Percentiles rank a stretch among this genome's conserved stretches.
These are phyloP conservation scores for Sporothrix variecibatus DNA, from an alignment of 2,329 filamentous ascomycete genomes.

Conservation along the genomic window DNA sequence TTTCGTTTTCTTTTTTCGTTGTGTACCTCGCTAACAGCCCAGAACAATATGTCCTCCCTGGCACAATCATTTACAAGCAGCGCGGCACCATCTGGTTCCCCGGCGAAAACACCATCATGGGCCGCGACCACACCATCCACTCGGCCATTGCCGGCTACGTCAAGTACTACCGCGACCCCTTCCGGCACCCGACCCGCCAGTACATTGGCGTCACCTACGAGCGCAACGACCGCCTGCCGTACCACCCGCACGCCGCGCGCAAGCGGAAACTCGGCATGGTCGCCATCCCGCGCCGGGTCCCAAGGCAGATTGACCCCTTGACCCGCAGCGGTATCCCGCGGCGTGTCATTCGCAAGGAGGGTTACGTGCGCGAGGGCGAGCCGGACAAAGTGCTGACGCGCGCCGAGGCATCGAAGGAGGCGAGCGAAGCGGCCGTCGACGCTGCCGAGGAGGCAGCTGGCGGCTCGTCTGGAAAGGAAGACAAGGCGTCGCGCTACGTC, in stretches of 20 bases:
- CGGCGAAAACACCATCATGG: constrained; percentile 93
- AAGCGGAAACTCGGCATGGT: constrained; percentile 76
- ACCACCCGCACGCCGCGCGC: constrained; percentile 71
- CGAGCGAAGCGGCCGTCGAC: constrained; percentile 2
- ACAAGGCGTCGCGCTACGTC: background rate
- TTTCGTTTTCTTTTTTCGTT: background rate
- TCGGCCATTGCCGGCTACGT: constrained; percentile 85
- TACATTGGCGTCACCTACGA: constrained; percentile 94
- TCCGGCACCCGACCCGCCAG: constrained; percentile 78
- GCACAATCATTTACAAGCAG: constrained; percentile 98
- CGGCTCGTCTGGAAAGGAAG: background rate
- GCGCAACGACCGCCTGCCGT: constrained; percentile 76
- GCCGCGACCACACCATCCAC: constrained; percentile 94
- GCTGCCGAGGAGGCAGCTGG: constrained; percentile 21
- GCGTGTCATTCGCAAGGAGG: constrained; percentile 37
- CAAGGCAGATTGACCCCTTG: constrained; percentile 39
- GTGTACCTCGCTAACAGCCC: constrained; percentile 12
- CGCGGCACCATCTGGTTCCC: constrained; percentile 92
- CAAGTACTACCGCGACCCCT: constrained; percentile 91
- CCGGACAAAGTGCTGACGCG: background rate
- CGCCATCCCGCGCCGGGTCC: constrained; percentile 46
- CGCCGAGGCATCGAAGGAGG: constrained; percentile 16
- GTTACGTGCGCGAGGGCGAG: constrained; percentile 18
- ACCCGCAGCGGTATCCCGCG: constrained; percentile 40
- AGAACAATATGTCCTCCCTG: constrained; percentile 92